Percentiles rank a stretch among this genome's conserved stretches.
phyloP scores from a whole-genome alignment of 805 yeast species.

The Nematodospora valgi region DNA sequence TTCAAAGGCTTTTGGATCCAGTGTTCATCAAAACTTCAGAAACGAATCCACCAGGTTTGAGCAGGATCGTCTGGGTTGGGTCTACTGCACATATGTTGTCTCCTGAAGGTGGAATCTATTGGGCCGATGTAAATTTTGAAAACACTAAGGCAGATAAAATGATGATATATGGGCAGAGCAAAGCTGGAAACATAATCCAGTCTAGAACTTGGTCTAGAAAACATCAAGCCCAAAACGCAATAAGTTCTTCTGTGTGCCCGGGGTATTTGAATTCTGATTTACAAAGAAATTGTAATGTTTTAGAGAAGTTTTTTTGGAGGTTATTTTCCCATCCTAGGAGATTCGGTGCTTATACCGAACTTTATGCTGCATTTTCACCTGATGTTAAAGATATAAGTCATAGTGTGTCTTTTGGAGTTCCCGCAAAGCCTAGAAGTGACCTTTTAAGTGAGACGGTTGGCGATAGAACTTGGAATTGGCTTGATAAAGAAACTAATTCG shows the following conservation, averaged over 20 bases:
- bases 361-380: constrained; percentile 39
- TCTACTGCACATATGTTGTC: constrained; percentile 33
- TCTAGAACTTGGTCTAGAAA: constrained; percentile 30
- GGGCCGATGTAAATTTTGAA: constrained; percentile 27
- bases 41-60: constrained; percentile 11
- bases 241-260: constrained; percentile 38
- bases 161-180: constrained; percentile 39
- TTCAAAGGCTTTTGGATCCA: constrained; percentile 11
- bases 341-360: constrained; percentile 45
- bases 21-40: constrained; percentile 21
- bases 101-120: constrained; percentile 30
- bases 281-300: constrained; percentile 17
- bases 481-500: constrained; percentile 3
- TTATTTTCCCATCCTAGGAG: constrained; percentile 18
- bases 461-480: constrained; percentile 7
- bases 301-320: constrained; percentile 1
- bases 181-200: constrained; percentile 38
- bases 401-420: constrained; percentile 33
- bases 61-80: constrained; percentile 45
- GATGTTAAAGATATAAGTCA: constrained; percentile 31
- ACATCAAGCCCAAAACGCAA: constrained; percentile 24
- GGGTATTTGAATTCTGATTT: constrained; percentile 37
- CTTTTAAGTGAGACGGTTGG: constrained; percentile 1
- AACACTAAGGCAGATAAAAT: constrained; percentile 7
- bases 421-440: constrained; percentile 4